A percentile compares a stretch with the other conserved stretches of the same genome.
These are phyloP conservation scores for Saccharomycopsis javanensis DNA, from an alignment of 805 yeast species.

Conservation along the genomic window DNA sequence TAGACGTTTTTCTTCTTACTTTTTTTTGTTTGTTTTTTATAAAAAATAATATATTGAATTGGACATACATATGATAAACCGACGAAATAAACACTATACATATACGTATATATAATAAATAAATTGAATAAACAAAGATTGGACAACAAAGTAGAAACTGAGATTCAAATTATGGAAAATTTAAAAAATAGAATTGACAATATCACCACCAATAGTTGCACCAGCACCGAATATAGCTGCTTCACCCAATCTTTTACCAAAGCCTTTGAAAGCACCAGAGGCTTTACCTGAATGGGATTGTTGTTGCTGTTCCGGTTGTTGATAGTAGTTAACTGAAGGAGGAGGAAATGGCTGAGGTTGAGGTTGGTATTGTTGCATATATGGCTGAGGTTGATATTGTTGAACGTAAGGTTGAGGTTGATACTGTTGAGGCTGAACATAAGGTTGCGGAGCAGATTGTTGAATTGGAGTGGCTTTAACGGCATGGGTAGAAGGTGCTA, in stretches of 20 bases:
- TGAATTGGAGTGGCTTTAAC: background rate
- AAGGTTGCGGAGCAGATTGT: background rate
- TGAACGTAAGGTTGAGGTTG: constrained; percentile 28
- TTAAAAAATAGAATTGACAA: constrained; percentile 64
- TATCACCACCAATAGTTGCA: constrained; percentile 80
- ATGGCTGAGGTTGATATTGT: constrained; percentile 23
- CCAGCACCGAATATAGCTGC: constrained; percentile 97
- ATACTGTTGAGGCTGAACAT: constrained; percentile 26
- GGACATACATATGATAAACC: no score
- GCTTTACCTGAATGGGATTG: constrained; percentile 25
- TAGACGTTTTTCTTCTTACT: background rate
- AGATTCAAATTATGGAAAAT: no score
- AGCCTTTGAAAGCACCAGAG: constrained; percentile 38
- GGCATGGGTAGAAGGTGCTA: background rate
- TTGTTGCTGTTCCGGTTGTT: constrained; percentile 26
- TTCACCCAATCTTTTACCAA: constrained; percentile 76
- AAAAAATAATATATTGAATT: background rate
- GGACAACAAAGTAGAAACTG: background rate
- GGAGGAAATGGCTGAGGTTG: constrained; percentile 39
- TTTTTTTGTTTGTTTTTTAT: background rate
- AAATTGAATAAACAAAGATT: background rate
- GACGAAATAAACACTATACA: background rate
- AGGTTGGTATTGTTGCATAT: no score
- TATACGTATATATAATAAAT: background rate
- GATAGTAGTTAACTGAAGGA: constrained; percentile 39